phyloP scores from a whole-genome alignment of 1,284 basidiomycete species.

The Rhodofomes roseus region DNA sequence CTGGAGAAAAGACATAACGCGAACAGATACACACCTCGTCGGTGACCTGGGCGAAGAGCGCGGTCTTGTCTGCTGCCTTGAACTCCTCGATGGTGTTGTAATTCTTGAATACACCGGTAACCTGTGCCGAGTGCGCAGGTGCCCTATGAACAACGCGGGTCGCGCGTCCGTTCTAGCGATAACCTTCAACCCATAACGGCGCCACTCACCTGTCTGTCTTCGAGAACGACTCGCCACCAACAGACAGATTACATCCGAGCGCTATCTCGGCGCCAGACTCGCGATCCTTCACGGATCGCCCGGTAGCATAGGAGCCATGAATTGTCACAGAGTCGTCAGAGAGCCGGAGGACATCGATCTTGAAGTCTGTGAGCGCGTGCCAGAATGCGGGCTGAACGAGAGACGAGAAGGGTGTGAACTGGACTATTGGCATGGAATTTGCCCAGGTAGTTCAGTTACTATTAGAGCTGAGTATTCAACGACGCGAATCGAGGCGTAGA shows the following conservation, averaged over 20 bases:
- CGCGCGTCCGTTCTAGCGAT: too few species aligned
- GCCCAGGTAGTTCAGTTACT: too few species aligned
- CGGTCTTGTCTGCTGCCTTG: constrained; percentile 84
- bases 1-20: neutral
- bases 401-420: constrained; percentile 87
- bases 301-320: constrained; percentile 66
- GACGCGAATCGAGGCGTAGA: too few species aligned
- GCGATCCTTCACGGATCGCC: constrained; percentile 71
- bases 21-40: constrained; percentile 44
- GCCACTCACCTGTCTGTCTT: constrained; percentile 28
- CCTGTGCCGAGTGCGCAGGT: constrained; percentile 38
- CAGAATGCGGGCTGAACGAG: constrained; percentile 90
- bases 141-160: constrained; percentile 17
- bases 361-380: constrained; percentile 86
- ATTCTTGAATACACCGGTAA: constrained; percentile 79
- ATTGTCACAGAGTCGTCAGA: constrained; percentile 72
- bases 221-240: constrained; percentile 60
- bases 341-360: constrained; percentile 88
- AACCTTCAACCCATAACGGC: neutral
- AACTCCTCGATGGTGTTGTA: constrained; percentile 98
- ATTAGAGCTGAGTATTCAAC: neutral
- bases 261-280: constrained; percentile 64
- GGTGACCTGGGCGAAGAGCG: constrained; percentile 70
- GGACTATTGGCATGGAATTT: constrained; percentile 70
- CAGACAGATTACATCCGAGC: constrained; percentile 54